Percentiles rank a stretch among this genome's conserved stretches.
These are phyloP conservation scores for Balansia obtecta DNA, from an alignment of 2,329 filamentous ascomycete genomes.

Conservation along the genomic window DNA sequence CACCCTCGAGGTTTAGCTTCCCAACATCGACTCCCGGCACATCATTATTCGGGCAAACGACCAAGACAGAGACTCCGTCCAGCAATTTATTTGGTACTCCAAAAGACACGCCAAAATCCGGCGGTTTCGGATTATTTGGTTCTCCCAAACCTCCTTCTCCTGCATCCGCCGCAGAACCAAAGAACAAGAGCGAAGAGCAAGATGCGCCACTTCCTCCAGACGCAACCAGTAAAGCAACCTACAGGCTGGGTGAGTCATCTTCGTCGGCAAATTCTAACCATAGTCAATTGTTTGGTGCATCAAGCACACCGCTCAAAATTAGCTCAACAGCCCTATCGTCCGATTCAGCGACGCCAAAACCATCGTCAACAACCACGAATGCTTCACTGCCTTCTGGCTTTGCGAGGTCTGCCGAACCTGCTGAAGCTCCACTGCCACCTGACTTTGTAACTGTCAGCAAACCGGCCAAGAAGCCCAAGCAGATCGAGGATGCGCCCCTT, in stretches of 20 bases:
- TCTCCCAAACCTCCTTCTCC: constrained; percentile 8
- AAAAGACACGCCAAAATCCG: constrained; percentile 16
- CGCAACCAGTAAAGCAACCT: constrained; percentile 39
- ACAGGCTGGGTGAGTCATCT: constrained; percentile 36
- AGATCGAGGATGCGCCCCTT: constrained; percentile 12
- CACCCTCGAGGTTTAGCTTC: constrained; percentile 33
- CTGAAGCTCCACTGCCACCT: constrained; percentile 19
- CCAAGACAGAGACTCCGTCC: constrained; percentile 13
- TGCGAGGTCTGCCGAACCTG: constrained; percentile 1
- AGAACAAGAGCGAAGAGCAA: constrained; percentile 24
- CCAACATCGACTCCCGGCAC: constrained; percentile 19
- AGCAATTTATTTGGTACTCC: constrained; percentile 18
- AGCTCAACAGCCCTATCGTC: constrained; percentile 34
- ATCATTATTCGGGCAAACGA: constrained; percentile 23
- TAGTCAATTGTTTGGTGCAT: constrained; percentile 17
- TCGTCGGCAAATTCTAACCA: constrained; percentile 32
- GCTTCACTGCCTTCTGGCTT: constrained; percentile 8
- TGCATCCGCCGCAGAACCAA: constrained; percentile 11
- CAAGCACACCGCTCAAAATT: constrained; percentile 15
- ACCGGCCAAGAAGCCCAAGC: constrained; percentile 10
- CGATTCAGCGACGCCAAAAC: constrained; percentile 13
- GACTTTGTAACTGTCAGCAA: constrained; percentile 20
- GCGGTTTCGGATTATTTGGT: constrained; percentile 14
- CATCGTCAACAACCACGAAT: constrained; percentile 5
- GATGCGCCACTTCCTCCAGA: constrained; percentile 40